These are phyloP conservation scores for Tetrastigma voinierianum DNA, from an alignment of 164 flowering plant genomes.

Conservation along the genomic window DNA sequence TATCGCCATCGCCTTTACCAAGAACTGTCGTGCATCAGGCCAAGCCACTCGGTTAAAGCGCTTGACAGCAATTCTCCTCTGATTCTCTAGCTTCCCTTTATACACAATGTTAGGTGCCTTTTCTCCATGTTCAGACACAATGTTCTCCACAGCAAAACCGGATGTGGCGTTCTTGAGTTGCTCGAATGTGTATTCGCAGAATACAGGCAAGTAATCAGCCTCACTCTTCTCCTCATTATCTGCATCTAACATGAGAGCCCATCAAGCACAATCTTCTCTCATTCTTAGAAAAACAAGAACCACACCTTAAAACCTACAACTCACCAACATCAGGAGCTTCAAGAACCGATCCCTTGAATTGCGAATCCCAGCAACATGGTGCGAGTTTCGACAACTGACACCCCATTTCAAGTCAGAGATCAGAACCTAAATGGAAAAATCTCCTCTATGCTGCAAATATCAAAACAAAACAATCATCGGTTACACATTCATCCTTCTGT, in stretches of 20 bases:
- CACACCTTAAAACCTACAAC: not conserved
- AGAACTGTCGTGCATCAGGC: conserved; percentile 57
- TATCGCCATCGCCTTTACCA: conserved; percentile 18
- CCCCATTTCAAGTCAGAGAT: conserved; percentile 32
- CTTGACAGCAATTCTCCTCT: conserved; percentile 51
- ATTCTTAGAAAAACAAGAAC: not conserved
- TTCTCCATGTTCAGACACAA: conserved; percentile 64
- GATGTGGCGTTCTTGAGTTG: conserved; percentile 56
- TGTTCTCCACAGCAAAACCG: conserved; percentile 59
- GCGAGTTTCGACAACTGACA: conserved; percentile 35
- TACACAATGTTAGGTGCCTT: conserved; percentile 63
- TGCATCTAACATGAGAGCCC: conserved; percentile 17
- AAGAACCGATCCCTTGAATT: conserved; percentile 31
- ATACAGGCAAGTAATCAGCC: conserved; percentile 26
- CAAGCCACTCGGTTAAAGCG: conserved; percentile 54
- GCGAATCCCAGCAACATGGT: conserved; percentile 39
- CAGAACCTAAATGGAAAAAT: not conserved
- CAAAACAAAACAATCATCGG: not conserved
- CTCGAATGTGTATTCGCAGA: conserved; percentile 45
- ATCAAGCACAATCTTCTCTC: not conserved
- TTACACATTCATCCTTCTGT: too few relatives aligned
- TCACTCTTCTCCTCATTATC: conserved; percentile 33
- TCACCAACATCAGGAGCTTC: conserved; percentile 43
- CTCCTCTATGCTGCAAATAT: not conserved
- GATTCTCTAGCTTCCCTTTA: conserved; percentile 60